Evolutionary conservation across 768 basidiomycete species (phyloP), one percentile per base, ranked within the genome.

Genomic region (Kwoniella pini): DNA sequence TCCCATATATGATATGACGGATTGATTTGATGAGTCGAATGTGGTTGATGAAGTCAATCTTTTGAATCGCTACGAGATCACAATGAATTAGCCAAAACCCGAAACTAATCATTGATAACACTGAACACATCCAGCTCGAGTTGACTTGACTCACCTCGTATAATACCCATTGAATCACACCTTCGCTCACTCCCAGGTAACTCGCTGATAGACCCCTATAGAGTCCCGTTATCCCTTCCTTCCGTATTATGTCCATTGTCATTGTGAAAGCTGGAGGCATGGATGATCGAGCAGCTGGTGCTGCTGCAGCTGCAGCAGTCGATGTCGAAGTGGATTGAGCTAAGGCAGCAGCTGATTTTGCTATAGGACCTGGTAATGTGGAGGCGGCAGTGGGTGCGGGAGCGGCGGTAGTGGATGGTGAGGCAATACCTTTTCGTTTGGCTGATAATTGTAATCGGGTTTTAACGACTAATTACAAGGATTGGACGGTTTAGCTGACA

Each of bases 171-270:
- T 97, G 94, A 48, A 99, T 97, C 19, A 91, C 91, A 2, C 88
- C 88, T 78, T 99, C 96, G 21, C 93, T 90, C 15, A 97, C 94
- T 21, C 96, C 96, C 9, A 99, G 83, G 79, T 95, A 92, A 64
- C 90, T 92, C 58, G 96, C 96, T 66, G 88, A 91, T 39, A 99
- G 80, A 0, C 96, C 96, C 79, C 93, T 91, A 80, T 99, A 99
- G 67, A 97, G 89, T 0, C 94, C 96, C 4, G 83, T 81, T 1
- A 92, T 67, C 0, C 96, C 95, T 74, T 96, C 91, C 56, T 89
- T 83, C 44, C 85, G 81, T 67, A 88, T 77, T 54, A 99, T 96
- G 67, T 86, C 80, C 71, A 82, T 84, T 40, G 92, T 88, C 54
- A 77, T 75, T 9, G 66, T 60, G 13, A 69, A 56, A 39, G 69